Percentiles rank a stretch among this genome's conserved stretches.
Conservation (phyloP, 768 basidiomycete species). For the Tubosaeta brunneosetosa region DNA sequence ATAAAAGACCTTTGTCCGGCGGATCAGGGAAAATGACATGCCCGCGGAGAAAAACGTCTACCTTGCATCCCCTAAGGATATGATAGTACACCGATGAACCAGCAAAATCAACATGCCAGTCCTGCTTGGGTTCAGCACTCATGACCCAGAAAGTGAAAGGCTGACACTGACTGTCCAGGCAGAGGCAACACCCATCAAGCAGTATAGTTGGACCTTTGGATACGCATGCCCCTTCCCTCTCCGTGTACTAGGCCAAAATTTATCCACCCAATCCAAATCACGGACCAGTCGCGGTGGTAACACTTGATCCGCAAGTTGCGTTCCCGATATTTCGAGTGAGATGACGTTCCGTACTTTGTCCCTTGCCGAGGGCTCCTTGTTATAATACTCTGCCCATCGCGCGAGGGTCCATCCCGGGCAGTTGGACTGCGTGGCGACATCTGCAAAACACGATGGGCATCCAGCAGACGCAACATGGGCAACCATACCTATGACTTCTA, state of each 20-base stretch:
- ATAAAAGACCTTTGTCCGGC: constrained; percentile 71
- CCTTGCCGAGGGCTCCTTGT: constrained; percentile 56
- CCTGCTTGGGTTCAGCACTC: constrained; percentile 41
- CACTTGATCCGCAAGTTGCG: constrained; percentile 71
- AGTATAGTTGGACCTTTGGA: constrained; percentile 95
- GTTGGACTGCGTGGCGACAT: constrained; percentile 85
- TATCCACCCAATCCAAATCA: constrained; percentile 96
- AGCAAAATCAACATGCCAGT: constrained; percentile 98
- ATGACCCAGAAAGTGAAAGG: not conserved
- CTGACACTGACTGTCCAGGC: constrained; percentile 83
- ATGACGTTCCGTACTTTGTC: constrained; percentile 96
- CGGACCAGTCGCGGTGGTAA: constrained; percentile 79
- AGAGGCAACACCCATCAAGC: constrained; percentile 89
- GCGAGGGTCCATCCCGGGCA: constrained; percentile 84
- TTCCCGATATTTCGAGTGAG: constrained; percentile 88
- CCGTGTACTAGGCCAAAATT: constrained; percentile 82
- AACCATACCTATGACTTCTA: constrained; percentile 86
- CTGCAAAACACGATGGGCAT: constrained; percentile 33
- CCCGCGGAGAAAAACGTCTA: constrained; percentile 21
- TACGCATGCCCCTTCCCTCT: constrained; percentile 70
- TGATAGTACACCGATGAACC: constrained; percentile 98
- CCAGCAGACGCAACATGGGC: not conserved
- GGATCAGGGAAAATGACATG: not conserved
- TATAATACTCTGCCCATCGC: constrained; percentile 88
- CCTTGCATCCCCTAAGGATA: constrained; percentile 82